Conservation (phyloP, 805 yeast genomes). For the Barnettozyma siamensis region DNA sequence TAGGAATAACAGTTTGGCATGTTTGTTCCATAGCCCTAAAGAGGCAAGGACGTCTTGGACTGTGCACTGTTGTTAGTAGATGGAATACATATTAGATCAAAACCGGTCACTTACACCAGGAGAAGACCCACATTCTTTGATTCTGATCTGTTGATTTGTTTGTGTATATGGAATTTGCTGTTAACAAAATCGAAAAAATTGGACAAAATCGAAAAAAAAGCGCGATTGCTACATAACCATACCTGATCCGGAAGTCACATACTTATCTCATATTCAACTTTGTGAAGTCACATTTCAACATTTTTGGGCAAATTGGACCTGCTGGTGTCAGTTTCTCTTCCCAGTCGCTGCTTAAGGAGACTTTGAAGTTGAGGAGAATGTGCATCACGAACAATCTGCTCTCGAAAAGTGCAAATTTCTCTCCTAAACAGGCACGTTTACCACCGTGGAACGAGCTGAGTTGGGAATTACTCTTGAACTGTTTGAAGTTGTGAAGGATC, state of each 20-base stretch:
- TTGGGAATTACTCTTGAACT: slow-evolving; percentile 39
- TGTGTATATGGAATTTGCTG: slow-evolving; percentile 1
- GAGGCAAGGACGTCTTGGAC: slow-evolving; percentile 61
- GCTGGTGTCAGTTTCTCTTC: slow-evolving; percentile 46
- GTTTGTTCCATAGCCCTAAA: slow-evolving; percentile 85
- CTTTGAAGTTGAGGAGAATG: slow-evolving; percentile 31
- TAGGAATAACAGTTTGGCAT: slow-evolving; percentile 90
- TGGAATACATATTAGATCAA: too few relatives aligned
- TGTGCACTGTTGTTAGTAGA: slow-evolving; percentile 1
- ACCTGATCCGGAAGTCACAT: neutral
- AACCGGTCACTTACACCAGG: slow-evolving; percentile 35
- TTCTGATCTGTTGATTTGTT: neutral
- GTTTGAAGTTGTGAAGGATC: slow-evolving; percentile 34
- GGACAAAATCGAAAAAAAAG: neutral
- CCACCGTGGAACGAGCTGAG: slow-evolving; percentile 57
- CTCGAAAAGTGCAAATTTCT: slow-evolving; percentile 47
- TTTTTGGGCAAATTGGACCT: slow-evolving; percentile 50
- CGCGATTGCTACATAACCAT: neutral
- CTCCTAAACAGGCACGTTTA: slow-evolving; percentile 55
- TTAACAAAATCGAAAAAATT: neutral
- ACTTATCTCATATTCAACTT: neutral
- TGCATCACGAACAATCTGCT: slow-evolving; percentile 34
- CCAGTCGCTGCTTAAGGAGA: slow-evolving; percentile 40
- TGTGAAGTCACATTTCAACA: slow-evolving; percentile 19
- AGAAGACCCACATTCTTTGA: slow-evolving; percentile 37